These are phyloP conservation scores for Colletotrichum sp. DNA, from an alignment of 2,329 filamentous ascomycete species.

Conservation along the genomic window DNA sequence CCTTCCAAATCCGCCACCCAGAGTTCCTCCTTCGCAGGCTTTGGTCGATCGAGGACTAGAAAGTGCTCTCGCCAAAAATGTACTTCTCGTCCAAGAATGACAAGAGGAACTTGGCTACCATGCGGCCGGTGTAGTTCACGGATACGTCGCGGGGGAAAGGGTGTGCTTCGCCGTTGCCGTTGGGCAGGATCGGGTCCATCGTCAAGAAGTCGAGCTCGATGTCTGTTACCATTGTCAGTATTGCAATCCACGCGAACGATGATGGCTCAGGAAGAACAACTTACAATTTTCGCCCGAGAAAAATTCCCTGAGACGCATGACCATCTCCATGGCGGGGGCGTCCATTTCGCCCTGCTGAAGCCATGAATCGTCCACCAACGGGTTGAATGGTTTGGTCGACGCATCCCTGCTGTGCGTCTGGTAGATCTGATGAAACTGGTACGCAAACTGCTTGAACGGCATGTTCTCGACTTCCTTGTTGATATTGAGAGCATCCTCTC, in stretches of 20 bases:
- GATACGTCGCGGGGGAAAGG: constrained; percentile 53
- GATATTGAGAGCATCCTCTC: constrained; percentile 49
- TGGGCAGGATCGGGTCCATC: constrained; percentile 50
- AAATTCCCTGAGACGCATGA: constrained; percentile 47
- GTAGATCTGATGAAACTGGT: constrained; percentile 65
- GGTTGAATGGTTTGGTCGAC: constrained; percentile 58
- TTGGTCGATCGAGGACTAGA: background rate
- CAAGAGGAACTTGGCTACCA: constrained; percentile 59
- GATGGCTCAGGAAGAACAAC: constrained; percentile 21
- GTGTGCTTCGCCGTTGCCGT: constrained; percentile 42
- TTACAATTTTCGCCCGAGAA: constrained; percentile 50
- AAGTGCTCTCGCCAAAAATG: constrained; percentile 42
- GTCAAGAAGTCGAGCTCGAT: constrained; percentile 52
- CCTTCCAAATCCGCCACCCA: background rate
- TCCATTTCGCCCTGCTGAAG: constrained; percentile 52
- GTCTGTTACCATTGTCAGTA: constrained; percentile 23
- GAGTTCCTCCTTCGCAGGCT: background rate
- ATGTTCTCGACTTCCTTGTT: constrained; percentile 61
- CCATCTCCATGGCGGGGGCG: constrained; percentile 48
- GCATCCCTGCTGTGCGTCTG: constrained; percentile 60
- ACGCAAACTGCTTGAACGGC: constrained; percentile 65
- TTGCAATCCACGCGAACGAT: background rate
- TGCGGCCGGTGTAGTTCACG: constrained; percentile 56
- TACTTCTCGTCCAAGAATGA: constrained; percentile 57
- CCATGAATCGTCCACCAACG: constrained; percentile 51